Evolutionary conservation across 345 rosid genomes (phyloP).

Genomic region (Eucalyptus virginea): DNA sequence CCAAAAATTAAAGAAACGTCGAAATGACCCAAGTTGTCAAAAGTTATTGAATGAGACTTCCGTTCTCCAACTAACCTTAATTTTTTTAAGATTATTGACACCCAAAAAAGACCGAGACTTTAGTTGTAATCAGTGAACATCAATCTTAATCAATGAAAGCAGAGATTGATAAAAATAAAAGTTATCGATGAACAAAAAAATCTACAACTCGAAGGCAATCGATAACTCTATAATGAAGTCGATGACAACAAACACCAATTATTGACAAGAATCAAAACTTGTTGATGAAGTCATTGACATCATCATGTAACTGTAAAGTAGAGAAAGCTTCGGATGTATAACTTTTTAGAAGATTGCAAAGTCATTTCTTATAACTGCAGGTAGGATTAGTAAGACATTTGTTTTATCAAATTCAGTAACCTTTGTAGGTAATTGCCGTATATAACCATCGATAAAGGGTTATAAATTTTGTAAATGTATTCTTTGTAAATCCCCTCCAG

Average conservation of each 20-base stretch:
- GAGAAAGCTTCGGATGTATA: too few relatives aligned
- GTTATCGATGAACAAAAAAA: not conserved
- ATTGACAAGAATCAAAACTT: not conserved
- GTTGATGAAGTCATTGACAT: not conserved
- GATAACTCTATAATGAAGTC: not conserved
- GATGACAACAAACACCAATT: not conserved
- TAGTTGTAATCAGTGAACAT: not conserved
- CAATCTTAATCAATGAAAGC: not conserved
- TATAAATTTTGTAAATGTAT: too few relatives aligned
- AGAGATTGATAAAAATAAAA: not conserved
- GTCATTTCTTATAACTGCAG: too few relatives aligned
- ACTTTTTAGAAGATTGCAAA: not conserved
- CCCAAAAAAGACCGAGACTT: not conserved
- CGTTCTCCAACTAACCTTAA: not conserved
- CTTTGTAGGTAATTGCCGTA: not conserved
- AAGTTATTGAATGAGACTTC: not conserved
- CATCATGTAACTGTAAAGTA: too few relatives aligned
- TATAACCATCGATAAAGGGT: not conserved
- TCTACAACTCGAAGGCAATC: too few relatives aligned
- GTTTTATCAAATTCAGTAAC: not conserved
- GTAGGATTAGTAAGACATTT: not conserved
- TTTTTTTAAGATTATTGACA: not conserved
- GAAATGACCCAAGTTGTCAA: not conserved
- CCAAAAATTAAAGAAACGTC: not conserved
- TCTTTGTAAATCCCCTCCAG: not conserved